Conservation (phyloP, 352 stramenopile species). For the Globisporangium camurandrum region DNA sequence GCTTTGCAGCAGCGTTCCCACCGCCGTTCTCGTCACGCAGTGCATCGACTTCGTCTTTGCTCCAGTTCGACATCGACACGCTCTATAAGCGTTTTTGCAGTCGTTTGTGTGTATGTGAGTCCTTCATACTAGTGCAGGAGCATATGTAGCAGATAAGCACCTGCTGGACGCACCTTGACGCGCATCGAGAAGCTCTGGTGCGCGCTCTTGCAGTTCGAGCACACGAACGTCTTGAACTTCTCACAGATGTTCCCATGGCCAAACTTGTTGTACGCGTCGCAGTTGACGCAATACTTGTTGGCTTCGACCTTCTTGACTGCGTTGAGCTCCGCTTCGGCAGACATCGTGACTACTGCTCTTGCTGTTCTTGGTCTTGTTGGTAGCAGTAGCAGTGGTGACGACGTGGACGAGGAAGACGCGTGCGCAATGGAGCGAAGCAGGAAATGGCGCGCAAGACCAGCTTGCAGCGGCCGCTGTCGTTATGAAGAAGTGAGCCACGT, state of each 20-base stretch:
- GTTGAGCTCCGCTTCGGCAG: slow-evolving; percentile 67
- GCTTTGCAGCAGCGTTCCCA: slow-evolving; percentile 14
- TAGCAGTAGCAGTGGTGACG: not conserved
- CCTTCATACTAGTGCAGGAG: not conserved
- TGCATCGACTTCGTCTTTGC: slow-evolving; percentile 83
- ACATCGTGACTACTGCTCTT: not conserved
- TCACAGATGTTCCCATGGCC: slow-evolving; percentile 91
- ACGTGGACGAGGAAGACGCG: not conserved
- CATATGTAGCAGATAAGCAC: too few species aligned
- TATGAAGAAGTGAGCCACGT: too few species aligned
- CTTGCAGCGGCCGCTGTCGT: too few species aligned
- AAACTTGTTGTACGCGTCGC: slow-evolving; percentile 83
- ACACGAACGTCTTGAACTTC: slow-evolving; percentile 91
- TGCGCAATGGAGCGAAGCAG: too few species aligned
- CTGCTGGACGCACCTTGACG: slow-evolving; percentile 81
- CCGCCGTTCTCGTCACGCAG: slow-evolving; percentile 70
- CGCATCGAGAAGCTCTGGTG: slow-evolving; percentile 93
- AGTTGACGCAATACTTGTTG: slow-evolving; percentile 86
- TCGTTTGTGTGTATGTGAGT: not conserved
- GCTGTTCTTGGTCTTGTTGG: not conserved
- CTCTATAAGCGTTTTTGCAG: too few species aligned
- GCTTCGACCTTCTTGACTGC: slow-evolving; percentile 74
- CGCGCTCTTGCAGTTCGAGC: slow-evolving; percentile 92
- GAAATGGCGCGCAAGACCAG: too few species aligned
- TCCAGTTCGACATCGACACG: slow-evolving; percentile 94